Conservation (phyloP, 2,329 filamentous ascomycete species). For the Macroventuria anomochaeta region DNA sequence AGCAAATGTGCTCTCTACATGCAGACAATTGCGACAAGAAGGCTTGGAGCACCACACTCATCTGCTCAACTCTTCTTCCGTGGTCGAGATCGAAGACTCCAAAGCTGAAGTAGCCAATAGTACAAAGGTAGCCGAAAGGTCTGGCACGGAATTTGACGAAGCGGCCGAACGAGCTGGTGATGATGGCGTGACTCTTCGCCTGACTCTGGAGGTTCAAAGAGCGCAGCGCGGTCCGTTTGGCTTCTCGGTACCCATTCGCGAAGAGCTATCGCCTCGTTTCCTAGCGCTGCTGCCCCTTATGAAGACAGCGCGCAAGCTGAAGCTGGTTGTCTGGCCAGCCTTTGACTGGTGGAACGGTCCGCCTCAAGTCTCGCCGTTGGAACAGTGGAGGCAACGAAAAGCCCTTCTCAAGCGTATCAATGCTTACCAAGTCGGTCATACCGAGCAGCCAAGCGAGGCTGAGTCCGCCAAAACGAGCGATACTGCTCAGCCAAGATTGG, state of each 20-base stretch:
- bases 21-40: constrained; percentile 38
- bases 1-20: constrained; percentile 30
- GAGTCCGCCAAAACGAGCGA: neutral
- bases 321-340: constrained; percentile 34
- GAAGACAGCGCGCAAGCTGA: constrained; percentile 25
- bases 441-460: constrained; percentile 3
- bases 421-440: constrained; percentile 17
- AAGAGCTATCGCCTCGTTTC: constrained; percentile 36
- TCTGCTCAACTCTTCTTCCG: constrained; percentile 16
- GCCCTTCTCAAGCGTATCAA: constrained; percentile 15
- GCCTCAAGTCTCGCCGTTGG: neutral
- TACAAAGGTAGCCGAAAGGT: constrained; percentile 17
- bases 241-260: constrained; percentile 29
- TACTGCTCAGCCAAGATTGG: constrained; percentile 6
- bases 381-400: constrained; percentile 14
- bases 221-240: constrained; percentile 25
- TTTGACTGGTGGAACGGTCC: constrained; percentile 33
- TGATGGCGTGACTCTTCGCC: constrained; percentile 23
- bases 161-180: constrained; percentile 31
- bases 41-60: constrained; percentile 26
- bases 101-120: constrained; percentile 7
- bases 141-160: constrained; percentile 27
- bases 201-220: constrained; percentile 36
- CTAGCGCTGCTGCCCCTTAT: constrained; percentile 33
- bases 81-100: neutral